Conservation (phyloP, 1,284 basidiomycete species). For the Malassezia japonica region DNA sequence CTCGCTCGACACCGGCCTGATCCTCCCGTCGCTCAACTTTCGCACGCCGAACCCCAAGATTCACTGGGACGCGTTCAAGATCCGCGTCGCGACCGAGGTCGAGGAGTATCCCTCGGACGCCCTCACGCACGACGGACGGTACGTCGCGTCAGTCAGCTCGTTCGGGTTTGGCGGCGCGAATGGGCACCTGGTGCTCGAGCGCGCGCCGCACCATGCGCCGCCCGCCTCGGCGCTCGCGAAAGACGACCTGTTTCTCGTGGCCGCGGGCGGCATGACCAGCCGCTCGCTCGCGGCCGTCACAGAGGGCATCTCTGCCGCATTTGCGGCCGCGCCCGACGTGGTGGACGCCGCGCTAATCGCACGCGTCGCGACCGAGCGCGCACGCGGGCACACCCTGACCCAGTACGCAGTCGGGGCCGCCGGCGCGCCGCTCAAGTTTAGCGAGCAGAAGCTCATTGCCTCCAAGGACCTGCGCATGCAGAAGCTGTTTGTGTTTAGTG, state of each 20-base stretch:
- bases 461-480: background rate
- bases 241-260: no score
- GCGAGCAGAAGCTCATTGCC: background rate
- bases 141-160: background rate
- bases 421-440: background rate
- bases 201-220: no score
- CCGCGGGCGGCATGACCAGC: no score
- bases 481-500: slow-evolving; percentile 2
- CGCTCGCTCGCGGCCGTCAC: no score
- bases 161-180: slow-evolving; percentile 12
- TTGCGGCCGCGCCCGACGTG: background rate
- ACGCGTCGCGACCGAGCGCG: background rate
- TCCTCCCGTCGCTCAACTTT: slow-evolving; percentile 2
- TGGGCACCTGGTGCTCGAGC: background rate
- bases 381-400: background rate
- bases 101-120: background rate
- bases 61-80: background rate
- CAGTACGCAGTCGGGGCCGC: background rate
- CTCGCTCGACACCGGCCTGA: background rate
- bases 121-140: background rate
- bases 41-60: background rate
- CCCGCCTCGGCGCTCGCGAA: no score
- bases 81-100: background rate
- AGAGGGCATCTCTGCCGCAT: no score
- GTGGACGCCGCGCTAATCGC: background rate